Base-by-base conservation (phyloP, 805 yeast genomes). In the Sungouiella thailandica region DNA sequence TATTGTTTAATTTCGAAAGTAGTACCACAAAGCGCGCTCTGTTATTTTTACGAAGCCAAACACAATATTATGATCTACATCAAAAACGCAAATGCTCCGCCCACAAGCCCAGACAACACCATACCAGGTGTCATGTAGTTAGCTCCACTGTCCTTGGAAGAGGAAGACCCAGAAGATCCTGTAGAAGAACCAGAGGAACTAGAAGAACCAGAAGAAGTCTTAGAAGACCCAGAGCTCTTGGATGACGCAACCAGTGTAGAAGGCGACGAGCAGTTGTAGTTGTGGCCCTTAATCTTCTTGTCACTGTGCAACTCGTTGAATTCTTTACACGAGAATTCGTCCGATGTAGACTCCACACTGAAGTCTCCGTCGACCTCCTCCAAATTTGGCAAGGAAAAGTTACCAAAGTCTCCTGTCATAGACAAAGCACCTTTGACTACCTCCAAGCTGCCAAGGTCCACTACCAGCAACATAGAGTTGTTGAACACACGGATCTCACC, bases 341-440 rank as follows among this genome's bases (percentile, higher is more conserved):
- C 57, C 39, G 57, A 50, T 22, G 64, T 58, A 31, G 66, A 49
- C 29, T 30, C 35, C 23, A 65, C 52, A 28, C 52, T 40, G 48
- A 66, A 66, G 50, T 65, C 71, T 41, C 72, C 72, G 34, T 59
- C 65, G 30, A 65, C 66, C 47, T 58, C 52, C 36, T 52, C 38
- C 52, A 65, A 63, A 17, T 43, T 22, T 25, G 64, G 57, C 54
- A 63, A 53, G 35, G 68, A 48, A 41, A 66, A 63, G 58, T 65
- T 65, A 28, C 51, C 50, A 41, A 65, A 55, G 31, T 47, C 57
- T 37, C 72, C 72, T 17, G 40, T 43, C 41, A 65, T 50, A 46
- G 53, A 53, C 27, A 62, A 59, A 23, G 72, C 70, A 48, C 72
- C 72, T 48, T 56, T 56, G 43, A 66, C 48, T 24, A 52, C 54